Conservation (phyloP, 345 rosid species). For the Brassica nigra region DNA sequence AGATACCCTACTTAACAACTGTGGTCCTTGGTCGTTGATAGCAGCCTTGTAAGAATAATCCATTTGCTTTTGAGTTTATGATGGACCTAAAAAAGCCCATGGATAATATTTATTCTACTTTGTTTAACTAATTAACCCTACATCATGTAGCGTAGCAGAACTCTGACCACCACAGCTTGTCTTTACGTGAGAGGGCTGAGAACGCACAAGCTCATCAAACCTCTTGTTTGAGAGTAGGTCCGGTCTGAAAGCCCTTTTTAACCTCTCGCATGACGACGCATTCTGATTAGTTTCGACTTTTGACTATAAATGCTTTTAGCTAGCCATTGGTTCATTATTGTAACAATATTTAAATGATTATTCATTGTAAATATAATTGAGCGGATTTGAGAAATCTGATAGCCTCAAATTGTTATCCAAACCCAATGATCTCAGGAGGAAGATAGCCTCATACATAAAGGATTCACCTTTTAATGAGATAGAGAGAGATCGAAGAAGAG, state of each 20-base stretch:
- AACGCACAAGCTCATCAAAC: background rate
- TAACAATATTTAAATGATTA: background rate
- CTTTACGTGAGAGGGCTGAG: background rate
- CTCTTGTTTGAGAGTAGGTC: background rate
- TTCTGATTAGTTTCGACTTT: background rate
- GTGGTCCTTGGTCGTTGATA: background rate
- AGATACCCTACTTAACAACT: background rate
- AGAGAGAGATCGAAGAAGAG: slow-evolving; percentile 12
- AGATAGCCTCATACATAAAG: slow-evolving; percentile 5
- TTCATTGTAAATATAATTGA: background rate
- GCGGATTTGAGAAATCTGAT: background rate
- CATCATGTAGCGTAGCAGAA: background rate
- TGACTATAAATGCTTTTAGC: background rate
- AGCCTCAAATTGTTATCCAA: background rate
- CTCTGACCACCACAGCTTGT: background rate
- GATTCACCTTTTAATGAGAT: slow-evolving; percentile 27
- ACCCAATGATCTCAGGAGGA: slow-evolving; percentile 15
- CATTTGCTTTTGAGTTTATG: background rate
- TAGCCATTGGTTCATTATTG: background rate
- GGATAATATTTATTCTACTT: background rate
- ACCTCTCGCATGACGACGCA: background rate
- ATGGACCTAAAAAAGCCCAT: background rate
- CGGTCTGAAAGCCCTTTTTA: background rate
- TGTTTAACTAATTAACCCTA: background rate
- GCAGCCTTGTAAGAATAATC: background rate